These are phyloP conservation scores for Apiospora aurea DNA, from an alignment of 2,329 filamentous ascomycete species.

Conservation along the genomic window DNA sequence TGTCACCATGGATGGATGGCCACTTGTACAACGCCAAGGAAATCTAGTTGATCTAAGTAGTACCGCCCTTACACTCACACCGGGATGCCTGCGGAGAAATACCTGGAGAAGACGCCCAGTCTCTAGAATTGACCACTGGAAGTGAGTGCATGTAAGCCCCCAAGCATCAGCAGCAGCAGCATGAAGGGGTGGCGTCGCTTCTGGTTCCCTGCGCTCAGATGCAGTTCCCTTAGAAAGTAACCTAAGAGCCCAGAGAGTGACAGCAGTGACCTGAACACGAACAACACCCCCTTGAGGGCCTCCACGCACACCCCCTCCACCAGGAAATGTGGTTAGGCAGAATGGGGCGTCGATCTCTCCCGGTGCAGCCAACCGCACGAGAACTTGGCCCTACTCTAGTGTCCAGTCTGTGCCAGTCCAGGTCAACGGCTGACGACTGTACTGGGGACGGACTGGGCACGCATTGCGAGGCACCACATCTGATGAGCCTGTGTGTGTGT, in stretches of 20 bases:
- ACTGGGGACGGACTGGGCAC: not conserved
- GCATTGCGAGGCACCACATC: constrained; percentile 15
- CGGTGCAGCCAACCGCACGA: constrained; percentile 9
- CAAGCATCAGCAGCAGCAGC: not conserved
- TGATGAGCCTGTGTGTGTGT: not conserved
- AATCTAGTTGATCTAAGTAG: constrained; percentile 15
- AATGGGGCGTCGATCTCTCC: constrained; percentile 17
- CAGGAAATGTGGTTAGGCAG: constrained; percentile 9
- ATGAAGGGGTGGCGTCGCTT: not conserved
- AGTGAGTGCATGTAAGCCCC: not conserved
- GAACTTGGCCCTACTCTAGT: constrained; percentile 18
- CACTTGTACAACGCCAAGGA: constrained; percentile 9
- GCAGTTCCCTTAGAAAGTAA: not conserved
- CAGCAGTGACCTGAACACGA: not conserved
- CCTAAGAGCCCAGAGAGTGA: not conserved
- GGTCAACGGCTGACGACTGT: constrained; percentile 10
- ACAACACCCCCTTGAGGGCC: not conserved
- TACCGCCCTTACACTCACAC: not conserved
- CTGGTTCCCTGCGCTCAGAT: not conserved
- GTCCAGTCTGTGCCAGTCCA: not conserved
- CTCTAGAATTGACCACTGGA: not conserved
- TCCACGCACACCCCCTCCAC: constrained; percentile 1
- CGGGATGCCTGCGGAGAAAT: not conserved
- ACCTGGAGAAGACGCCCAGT: not conserved
- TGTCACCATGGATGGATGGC: not conserved